A percentile compares a stretch with the other conserved stretches of the same genome.
Evolutionary conservation across 805 yeast species (phyloP).

Genomic region (Wickerhamiella kazuoi): DNA sequence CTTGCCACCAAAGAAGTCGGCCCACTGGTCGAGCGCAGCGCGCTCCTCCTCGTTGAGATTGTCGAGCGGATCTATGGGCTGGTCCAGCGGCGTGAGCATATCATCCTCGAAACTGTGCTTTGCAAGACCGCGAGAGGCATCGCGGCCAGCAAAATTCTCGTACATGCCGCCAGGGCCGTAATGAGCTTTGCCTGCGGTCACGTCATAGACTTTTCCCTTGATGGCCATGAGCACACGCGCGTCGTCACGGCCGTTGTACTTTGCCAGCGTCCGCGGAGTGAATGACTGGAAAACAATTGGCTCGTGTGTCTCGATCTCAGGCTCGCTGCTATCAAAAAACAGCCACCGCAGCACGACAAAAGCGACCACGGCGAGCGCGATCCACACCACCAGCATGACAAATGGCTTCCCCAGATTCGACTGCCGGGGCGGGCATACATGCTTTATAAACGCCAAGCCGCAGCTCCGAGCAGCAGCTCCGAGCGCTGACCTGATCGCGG

Average conservation of each 20-base stretch:
- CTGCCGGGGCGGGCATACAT: too few relatives aligned
- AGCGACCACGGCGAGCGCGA: not conserved
- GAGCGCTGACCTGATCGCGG: too few relatives aligned
- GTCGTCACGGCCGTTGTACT: slow-evolving; percentile 66
- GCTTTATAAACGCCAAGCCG: too few relatives aligned
- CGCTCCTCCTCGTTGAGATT: slow-evolving; percentile 44
- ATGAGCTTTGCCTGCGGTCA: slow-evolving; percentile 57
- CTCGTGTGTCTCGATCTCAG: slow-evolving; percentile 10
- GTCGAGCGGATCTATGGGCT: slow-evolving; percentile 57
- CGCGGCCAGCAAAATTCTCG: slow-evolving; percentile 86
- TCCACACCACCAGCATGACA: slow-evolving; percentile 1
- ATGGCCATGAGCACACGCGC: slow-evolving; percentile 71
- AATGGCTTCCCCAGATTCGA: too few relatives aligned
- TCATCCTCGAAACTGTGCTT: slow-evolving; percentile 64
- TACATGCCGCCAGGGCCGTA: slow-evolving; percentile 96
- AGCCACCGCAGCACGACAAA: not conserved
- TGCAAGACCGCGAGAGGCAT: slow-evolving; percentile 86
- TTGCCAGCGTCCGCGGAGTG: slow-evolving; percentile 57
- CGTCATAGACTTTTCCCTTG: slow-evolving; percentile 75
- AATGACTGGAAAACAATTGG: slow-evolving; percentile 28
- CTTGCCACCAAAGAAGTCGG: slow-evolving; percentile 59
- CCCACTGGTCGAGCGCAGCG: slow-evolving; percentile 71
- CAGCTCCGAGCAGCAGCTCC: too few relatives aligned
- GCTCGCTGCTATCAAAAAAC: not conserved
- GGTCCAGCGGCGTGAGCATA: slow-evolving; percentile 46